Base-by-base conservation (phyloP, 192 early-diverging fungal species). In the Umbelopsis sp. region DNA sequence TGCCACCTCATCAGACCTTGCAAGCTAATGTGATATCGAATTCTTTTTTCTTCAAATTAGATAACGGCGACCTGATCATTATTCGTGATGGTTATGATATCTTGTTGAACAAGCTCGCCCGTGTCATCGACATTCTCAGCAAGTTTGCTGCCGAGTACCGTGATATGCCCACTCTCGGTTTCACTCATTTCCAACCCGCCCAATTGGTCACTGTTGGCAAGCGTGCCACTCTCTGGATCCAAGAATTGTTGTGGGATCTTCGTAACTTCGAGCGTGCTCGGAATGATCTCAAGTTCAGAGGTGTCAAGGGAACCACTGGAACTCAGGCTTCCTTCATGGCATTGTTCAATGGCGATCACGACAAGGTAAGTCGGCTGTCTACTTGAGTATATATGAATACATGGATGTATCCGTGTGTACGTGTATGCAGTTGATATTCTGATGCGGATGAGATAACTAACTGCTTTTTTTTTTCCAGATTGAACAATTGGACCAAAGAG, bases 131-230 rank as follows among this genome's bases (percentile, higher is more conserved):
- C 73, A 90, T 87, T 45, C 82, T 99, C 55, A 76, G 89, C 25
- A 78, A 75, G 27, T 99, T 99, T 84, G 93, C 95, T 11, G 76
- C 82, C 13, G 74, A 86, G 68, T 90, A 96, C 84, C 89, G 91
- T 73, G 89, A 88, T 67, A 82, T 96, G 61, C 96, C 97, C 41
- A 97, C 97, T 25, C 87, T 99, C 11, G 97, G 97, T 23, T 99
- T 99, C 80, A 99, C 97, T 47, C 97, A 99, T 81, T 96, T 98
- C 85, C 97, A 99, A 81, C 97, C 97, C 47, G 97, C 97, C 27
- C 97, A 99, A 78, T 83, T 99, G 66, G 96, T 95, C 45, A 99
- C 97, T 6, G 97, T 99, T 67, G 97, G 97, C 66, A 99, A 99
- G 85, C 90, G 97, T 65, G 93, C 95, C 15, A 93, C 89, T 44